These are phyloP conservation scores for Beauveria bassiana DNA, from an alignment of 2,329 filamentous ascomycete species.

Conservation along the genomic window DNA sequence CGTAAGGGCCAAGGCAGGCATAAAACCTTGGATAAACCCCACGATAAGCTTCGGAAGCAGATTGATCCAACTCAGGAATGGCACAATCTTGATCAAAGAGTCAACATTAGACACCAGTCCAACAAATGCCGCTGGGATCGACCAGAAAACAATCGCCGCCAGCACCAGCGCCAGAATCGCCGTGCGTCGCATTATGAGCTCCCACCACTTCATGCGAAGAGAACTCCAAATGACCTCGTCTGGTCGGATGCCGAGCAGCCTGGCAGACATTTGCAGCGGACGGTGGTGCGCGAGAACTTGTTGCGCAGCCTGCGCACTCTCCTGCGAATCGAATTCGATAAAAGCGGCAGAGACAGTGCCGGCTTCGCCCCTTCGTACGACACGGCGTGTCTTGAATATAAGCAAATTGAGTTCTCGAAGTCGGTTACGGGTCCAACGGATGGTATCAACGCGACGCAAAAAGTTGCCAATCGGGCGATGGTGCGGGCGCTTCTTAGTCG, in stretches of 20 bases:
- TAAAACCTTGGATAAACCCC: slow-evolving; percentile 60
- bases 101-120: slow-evolving; percentile 80
- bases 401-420: slow-evolving; percentile 31
- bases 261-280: slow-evolving; percentile 76
- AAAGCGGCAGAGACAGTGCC: slow-evolving; percentile 72
- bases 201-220: slow-evolving; percentile 78
- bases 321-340: slow-evolving; percentile 78
- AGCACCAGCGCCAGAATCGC: slow-evolving; percentile 64
- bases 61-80: slow-evolving; percentile 20
- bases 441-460: slow-evolving; percentile 88
- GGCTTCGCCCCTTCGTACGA: slow-evolving; percentile 64
- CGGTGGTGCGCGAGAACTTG: slow-evolving; percentile 84
- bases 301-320: slow-evolving; percentile 77
- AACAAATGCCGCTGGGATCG: slow-evolving; percentile 66
- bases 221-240: slow-evolving; percentile 83
- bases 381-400: slow-evolving; percentile 59
- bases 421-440: slow-evolving; percentile 70
- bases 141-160: slow-evolving; percentile 82
- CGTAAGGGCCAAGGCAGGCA: slow-evolving; percentile 72
- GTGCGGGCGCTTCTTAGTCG: slow-evolving; percentile 64
- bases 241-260: slow-evolving; percentile 76
- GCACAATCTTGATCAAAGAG: slow-evolving; percentile 55
- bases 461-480: slow-evolving; percentile 61
- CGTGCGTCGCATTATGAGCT: slow-evolving; percentile 66
- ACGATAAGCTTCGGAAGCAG: slow-evolving; percentile 25